Percentiles rank a stretch among this genome's conserved stretches.
Conservation (phyloP, 1,284 basidiomycete species). For the Naganishia sp. region DNA sequence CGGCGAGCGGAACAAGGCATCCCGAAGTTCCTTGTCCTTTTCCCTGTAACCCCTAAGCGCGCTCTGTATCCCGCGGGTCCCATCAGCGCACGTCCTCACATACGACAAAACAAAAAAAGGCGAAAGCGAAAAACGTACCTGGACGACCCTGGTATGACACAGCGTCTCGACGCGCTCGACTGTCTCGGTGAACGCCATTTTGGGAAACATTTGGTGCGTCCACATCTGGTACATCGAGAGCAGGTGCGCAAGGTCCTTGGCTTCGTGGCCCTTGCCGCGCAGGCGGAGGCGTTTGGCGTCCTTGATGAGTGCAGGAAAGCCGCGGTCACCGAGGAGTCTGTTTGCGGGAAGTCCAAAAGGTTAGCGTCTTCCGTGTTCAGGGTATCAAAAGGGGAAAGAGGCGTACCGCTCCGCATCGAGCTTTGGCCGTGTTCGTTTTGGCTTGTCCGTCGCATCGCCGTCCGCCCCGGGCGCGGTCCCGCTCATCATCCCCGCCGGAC, state of each 20-base stretch:
- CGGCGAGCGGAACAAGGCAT: conserved; percentile 14
- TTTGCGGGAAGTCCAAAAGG: conserved; percentile 4
- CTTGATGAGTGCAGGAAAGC: conserved; percentile 74
- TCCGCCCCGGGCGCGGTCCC: neutral
- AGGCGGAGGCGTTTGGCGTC: conserved; percentile 72
- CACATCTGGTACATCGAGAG: conserved; percentile 85
- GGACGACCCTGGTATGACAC: conserved; percentile 78
- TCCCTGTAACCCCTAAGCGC: conserved; percentile 26
- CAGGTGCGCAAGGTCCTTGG: conserved; percentile 71
- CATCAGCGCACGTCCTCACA: conserved; percentile 9
- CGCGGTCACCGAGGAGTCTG: conserved; percentile 66
- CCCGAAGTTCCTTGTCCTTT: conserved; percentile 6
- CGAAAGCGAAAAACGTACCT: conserved; percentile 60
- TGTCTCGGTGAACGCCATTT: conserved; percentile 79
- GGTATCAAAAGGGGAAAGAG: neutral
- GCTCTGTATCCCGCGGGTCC: conserved; percentile 51
- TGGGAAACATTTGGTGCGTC: conserved; percentile 86
- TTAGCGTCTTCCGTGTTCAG: neutral
- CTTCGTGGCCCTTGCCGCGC: conserved; percentile 85
- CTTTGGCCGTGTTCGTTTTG: conserved; percentile 61
- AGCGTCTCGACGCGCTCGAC: conserved; percentile 77
- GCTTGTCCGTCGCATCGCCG: conserved; percentile 52
- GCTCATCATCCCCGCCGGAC: conserved; percentile 20
- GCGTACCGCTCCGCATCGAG: conserved; percentile 68
- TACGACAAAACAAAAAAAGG: neutral